Percentiles rank a stretch among this genome's conserved stretches.
Conservation (phyloP, 2,329 filamentous ascomycete genomes). For the Teratosphaeriaceae sp. region DNA sequence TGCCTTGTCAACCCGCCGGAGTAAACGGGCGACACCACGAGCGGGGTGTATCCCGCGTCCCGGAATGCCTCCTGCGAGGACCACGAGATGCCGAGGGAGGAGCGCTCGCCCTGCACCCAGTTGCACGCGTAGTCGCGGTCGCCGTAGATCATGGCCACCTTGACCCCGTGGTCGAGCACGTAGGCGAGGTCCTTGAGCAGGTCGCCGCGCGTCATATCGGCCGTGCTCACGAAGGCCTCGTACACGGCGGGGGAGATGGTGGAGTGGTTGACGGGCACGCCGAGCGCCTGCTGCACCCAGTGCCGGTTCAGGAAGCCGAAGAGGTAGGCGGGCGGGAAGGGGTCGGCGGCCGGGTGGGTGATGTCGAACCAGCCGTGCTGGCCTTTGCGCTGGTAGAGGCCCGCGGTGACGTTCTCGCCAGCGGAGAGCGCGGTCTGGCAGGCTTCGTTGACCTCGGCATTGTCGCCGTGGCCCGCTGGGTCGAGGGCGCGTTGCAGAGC, state of each 20-base stretch:
- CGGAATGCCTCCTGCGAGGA: background rate
- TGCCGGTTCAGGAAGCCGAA: constrained; percentile 51
- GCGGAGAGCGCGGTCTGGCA: constrained; percentile 20
- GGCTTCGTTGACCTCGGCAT: constrained; percentile 30
- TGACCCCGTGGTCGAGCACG: constrained; percentile 34
- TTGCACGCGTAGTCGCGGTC: constrained; percentile 43
- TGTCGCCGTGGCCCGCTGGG: constrained; percentile 21
- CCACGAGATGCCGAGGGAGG: constrained; percentile 4
- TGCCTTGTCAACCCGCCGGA: constrained; percentile 39
- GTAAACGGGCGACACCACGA: constrained; percentile 33
- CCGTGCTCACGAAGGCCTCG: constrained; percentile 40
- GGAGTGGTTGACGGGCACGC: constrained; percentile 54
- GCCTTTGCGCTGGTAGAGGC: constrained; percentile 19
- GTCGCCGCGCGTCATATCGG: constrained; percentile 42
- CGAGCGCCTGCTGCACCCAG: constrained; percentile 49
- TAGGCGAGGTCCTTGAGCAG: constrained; percentile 35
- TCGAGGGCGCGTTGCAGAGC: background rate
- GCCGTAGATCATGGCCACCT: constrained; percentile 38
- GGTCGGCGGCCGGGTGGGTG: constrained; percentile 31
- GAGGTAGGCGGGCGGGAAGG: constrained; percentile 50
- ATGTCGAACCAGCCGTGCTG: constrained; percentile 42
- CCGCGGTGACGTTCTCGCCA: constrained; percentile 40
- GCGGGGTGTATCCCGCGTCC: constrained; percentile 17
- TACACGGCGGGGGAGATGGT: constrained; percentile 31
- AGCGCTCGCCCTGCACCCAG: constrained; percentile 49